A percentile compares a stretch with the other conserved stretches of the same genome.
These are phyloP conservation scores for Zanthoxylum bungeanum DNA, from an alignment of 345 rosid genomes.

Conservation along the genomic window DNA sequence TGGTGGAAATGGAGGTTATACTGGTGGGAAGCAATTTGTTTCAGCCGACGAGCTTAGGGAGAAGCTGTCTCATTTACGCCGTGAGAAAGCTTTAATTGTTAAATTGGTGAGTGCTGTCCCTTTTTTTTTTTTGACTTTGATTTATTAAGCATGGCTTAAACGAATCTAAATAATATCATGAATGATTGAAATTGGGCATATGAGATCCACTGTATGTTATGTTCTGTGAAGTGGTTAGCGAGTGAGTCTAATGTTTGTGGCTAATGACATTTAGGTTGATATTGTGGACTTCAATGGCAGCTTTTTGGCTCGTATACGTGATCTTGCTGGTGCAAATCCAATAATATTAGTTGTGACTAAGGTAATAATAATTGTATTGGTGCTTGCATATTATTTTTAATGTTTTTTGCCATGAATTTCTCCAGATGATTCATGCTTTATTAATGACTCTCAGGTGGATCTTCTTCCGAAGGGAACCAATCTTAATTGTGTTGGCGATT, in stretches of 20 bases:
- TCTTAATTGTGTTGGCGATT: slow-evolving; percentile 91
- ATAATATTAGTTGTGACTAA: slow-evolving; percentile 85
- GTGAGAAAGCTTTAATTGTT: slow-evolving; percentile 74
- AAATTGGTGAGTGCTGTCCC: slow-evolving; percentile 53
- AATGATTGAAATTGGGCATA: not conserved
- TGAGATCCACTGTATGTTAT: not conserved
- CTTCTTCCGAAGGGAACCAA: slow-evolving; percentile 93
- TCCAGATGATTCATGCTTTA: slow-evolving; percentile 11
- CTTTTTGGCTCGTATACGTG: slow-evolving; percentile 87
- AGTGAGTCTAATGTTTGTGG: slow-evolving; percentile 9
- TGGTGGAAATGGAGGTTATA: slow-evolving; percentile 94
- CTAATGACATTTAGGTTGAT: slow-evolving; percentile 61
- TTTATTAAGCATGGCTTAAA: not conserved
- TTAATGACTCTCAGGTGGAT: slow-evolving; percentile 50
- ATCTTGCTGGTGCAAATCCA: slow-evolving; percentile 89
- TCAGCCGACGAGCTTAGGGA: slow-evolving; percentile 81
- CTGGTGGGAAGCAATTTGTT: slow-evolving; percentile 90
- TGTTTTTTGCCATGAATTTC: slow-evolving; percentile 2
- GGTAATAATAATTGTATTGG: slow-evolving; percentile 32
- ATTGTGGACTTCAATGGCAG: slow-evolving; percentile 96
- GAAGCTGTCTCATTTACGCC: slow-evolving; percentile 78
- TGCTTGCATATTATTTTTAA: not conserved
- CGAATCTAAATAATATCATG: not conserved
- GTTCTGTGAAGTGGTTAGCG: not conserved
- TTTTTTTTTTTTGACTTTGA: not conserved